Base-by-base conservation (phyloP, 2,329 filamentous ascomycete genomes). In the Neobulgaria alba region DNA sequence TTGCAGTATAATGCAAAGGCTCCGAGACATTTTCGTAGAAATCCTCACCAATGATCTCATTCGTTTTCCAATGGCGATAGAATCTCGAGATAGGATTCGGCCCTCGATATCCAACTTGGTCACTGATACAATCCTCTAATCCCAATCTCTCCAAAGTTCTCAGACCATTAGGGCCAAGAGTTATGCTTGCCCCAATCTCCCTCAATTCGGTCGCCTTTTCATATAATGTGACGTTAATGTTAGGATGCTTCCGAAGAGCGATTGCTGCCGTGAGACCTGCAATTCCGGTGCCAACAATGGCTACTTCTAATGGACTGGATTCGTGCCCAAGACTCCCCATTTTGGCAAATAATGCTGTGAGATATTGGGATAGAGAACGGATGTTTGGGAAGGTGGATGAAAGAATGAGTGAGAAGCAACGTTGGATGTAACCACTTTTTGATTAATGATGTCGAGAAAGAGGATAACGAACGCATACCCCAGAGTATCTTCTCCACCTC, bases 161-260 rank as follows among this genome's bases (percentile, higher is more conserved):
- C 38, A 64, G 50, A 2, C 62, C 62, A 52, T 64, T 65, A 2
- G 63, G 62, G 1, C 60, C 59, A 10, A 66, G 41, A 4, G 60
- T 60, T 14, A 65, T 63, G 20, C 57, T 61, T 3, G 61, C 62
- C 8, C 62, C 62, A 10, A 65, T 59, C 41, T 64, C 62, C 37
- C 52, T 55, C 20, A 65, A 46, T 43, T 58, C 45, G 1, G 45
- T 50, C 2, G 62, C 61, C 36, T 56, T 53, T 36, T 64, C 63
- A 36, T 61, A 66, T 10, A 65, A 45, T 34, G 55, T 54, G 8
- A 62, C 56, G 35, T 60, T 52, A 30, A 62, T 55, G 17, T 49
- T 35, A 5, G 59, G 50, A 36, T 52, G 56, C 19, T 56, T 42
- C 5, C 47, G 45, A 1, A 63, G 49, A 2, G 59, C 61, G 32